These are phyloP conservation scores for Alternaria sp. DNA, from an alignment of 2,329 filamentous ascomycete species.

Conservation along the genomic window DNA sequence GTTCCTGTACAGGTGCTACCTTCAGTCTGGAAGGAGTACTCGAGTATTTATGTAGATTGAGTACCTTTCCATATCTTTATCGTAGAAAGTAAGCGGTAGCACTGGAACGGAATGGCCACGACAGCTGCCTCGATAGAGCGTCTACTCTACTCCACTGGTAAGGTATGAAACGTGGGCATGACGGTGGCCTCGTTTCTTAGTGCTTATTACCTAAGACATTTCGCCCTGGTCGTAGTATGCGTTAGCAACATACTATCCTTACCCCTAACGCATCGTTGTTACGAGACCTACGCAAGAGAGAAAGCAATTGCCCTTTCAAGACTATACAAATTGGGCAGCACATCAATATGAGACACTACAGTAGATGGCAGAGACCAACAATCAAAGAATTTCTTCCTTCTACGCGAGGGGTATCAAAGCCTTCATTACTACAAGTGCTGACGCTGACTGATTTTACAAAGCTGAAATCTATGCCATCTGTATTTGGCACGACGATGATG, in stretches of 20 bases:
- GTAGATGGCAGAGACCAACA: background rate
- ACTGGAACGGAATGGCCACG: background rate
- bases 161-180: background rate
- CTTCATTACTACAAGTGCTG: conserved; percentile 3
- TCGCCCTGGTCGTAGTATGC: background rate
- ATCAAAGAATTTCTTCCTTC: background rate
- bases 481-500: background rate
- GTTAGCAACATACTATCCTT: background rate
- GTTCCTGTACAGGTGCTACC: background rate
- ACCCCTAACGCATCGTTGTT: background rate
- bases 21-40: background rate
- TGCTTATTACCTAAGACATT: conserved; percentile 7
- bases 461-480: background rate
- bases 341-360: background rate
- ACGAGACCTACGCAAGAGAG: background rate
- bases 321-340: background rate
- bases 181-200: background rate
- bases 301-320: background rate
- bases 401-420: background rate
- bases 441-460: background rate
- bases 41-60: background rate
- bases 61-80: background rate
- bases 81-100: conserved; percentile 1
- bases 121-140: conserved; percentile 1
- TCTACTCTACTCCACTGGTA: background rate